Base-by-base conservation (phyloP, 2,329 filamentous ascomycete species). In the Fusarium decemcellulare region DNA sequence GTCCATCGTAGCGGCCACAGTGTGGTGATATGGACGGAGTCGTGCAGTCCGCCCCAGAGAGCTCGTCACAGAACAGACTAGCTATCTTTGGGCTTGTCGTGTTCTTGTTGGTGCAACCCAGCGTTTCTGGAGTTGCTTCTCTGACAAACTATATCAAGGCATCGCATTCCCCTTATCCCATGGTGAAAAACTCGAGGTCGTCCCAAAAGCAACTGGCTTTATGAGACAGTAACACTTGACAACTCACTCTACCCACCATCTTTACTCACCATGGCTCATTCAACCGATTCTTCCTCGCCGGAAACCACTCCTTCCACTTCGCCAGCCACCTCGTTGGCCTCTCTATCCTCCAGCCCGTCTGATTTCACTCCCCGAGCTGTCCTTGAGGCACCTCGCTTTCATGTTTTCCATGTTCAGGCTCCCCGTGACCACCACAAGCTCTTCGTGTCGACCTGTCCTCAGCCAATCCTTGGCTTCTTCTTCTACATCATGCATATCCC, bases 351-450 rank as follows among this genome's bases (percentile, higher is more conserved):
- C 32, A 34, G n/a, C 4, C 47, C 51, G 14, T 46, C 60, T 39
- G 16, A 15, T 34, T 16, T 50, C 12, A 18, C 27, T n/a, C 37
- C 43, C 16, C 14, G 8, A 10, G 18, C 48, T 18, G 14, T 11
- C 7, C 34, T 57, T 0, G 54, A 68, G 8, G 50, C 60, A n/a
- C 6, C 50, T 40, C 57, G 54, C 10, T 60, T 67, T 23, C 67
- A 65, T 39, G 61, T 73, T 53, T 73, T 69, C 43, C 72, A 64
- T 15, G 58, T 74, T 34, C 48, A 74, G 23, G 59, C 67, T n/a
- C 44, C 63, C 10, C 59, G 57, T 29, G 58, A 63, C 16, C 37
- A 55, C 42, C 67, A 67, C 51, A 74, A 73, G n/a, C 59, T 74
- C 34, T 68, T 70, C 10, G 48, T 74, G 6, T 61, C 65, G 8